phyloP scores from a whole-genome alignment of 116 monocot species.

The Trichopus zeylanicus region DNA sequence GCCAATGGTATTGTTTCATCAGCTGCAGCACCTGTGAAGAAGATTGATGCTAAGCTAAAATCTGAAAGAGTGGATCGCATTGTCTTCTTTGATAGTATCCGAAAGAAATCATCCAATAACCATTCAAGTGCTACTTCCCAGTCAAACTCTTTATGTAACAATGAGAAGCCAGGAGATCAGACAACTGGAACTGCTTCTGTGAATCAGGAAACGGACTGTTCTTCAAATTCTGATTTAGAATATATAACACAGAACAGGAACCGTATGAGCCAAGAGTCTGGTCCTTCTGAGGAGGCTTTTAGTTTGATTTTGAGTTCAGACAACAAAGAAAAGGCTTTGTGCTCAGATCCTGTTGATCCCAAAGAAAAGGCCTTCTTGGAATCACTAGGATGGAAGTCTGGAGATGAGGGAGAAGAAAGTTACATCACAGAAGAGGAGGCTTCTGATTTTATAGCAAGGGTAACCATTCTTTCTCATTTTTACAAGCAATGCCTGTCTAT shows the following conservation, averaged over 20 bases:
- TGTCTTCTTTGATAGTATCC: slow-evolving; percentile 48
- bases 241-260: background rate
- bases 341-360: slow-evolving; percentile 9
- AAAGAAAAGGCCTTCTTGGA: slow-evolving; percentile 37
- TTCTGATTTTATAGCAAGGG: slow-evolving; percentile 32
- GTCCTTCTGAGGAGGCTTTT: slow-evolving; percentile 2
- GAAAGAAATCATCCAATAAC: slow-evolving; percentile 24
- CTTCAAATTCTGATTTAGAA: background rate
- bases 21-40: slow-evolving; percentile 1
- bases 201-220: background rate
- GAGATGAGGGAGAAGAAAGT: slow-evolving; percentile 26
- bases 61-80: slow-evolving; percentile 22
- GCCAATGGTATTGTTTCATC: slow-evolving; percentile 8
- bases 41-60: slow-evolving; percentile 18
- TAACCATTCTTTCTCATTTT: slow-evolving; percentile 9
- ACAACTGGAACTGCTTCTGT: background rate
- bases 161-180: slow-evolving; percentile 9
- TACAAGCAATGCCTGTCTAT: no score
- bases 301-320: slow-evolving; percentile 1
- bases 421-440: slow-evolving; percentile 50
- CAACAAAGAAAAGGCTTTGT: background rate
- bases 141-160: background rate
- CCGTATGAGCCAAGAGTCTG: background rate
- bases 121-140: slow-evolving; percentile 1
- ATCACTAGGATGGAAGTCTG: slow-evolving; percentile 63